Evolutionary conservation across 225 moss, liverwort and hornwort genomes (phyloP).

Genomic region (Pleurozium schreberi): DNA sequence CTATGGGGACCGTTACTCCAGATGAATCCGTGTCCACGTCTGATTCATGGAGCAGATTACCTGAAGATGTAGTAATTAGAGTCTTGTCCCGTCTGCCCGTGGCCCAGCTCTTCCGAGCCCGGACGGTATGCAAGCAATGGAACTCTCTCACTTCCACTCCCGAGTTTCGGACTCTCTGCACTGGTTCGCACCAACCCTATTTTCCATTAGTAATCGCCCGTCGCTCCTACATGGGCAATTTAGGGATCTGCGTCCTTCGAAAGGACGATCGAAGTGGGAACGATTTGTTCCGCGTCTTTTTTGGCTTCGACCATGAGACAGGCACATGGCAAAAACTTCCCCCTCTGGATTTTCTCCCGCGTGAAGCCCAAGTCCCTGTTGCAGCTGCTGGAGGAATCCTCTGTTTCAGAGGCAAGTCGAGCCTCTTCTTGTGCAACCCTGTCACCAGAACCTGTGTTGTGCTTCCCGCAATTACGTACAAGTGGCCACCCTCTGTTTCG

Average conservation of each 20-base stretch:
- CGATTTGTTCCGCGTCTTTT: slow-evolving; percentile 14
- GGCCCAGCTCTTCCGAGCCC: slow-evolving; percentile 15
- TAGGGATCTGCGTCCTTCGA: slow-evolving; percentile 16
- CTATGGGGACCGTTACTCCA: slow-evolving; percentile 1
- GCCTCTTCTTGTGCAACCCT: slow-evolving; percentile 38
- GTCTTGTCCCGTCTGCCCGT: slow-evolving; percentile 30
- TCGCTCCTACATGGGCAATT: slow-evolving; percentile 23
- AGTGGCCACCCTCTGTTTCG: slow-evolving; percentile 34
- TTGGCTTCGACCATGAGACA: slow-evolving; percentile 26
- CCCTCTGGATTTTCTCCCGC: slow-evolving; percentile 31
- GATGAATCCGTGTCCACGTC: slow-evolving; percentile 1
- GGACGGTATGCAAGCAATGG: slow-evolving; percentile 44
- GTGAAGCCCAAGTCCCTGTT: slow-evolving; percentile 19
- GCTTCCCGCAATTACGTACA: slow-evolving; percentile 43
- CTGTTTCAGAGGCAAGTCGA: slow-evolving; percentile 27
- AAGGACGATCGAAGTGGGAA: slow-evolving; percentile 21
- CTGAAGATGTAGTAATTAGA: slow-evolving; percentile 24
- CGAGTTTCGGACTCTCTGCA: slow-evolving; percentile 10
- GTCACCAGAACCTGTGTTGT: slow-evolving; percentile 15
- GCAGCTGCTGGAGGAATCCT: slow-evolving; percentile 37
- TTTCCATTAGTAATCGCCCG: slow-evolving; percentile 30
- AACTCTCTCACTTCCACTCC: slow-evolving; percentile 1
- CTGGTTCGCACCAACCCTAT: slow-evolving; percentile 1
- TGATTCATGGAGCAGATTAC: slow-evolving; percentile 23
- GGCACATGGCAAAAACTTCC: slow-evolving; percentile 35